These are phyloP conservation scores for Colletotrichum gloeosporioides DNA, from an alignment of 2,329 filamentous ascomycete species.

Conservation along the genomic window DNA sequence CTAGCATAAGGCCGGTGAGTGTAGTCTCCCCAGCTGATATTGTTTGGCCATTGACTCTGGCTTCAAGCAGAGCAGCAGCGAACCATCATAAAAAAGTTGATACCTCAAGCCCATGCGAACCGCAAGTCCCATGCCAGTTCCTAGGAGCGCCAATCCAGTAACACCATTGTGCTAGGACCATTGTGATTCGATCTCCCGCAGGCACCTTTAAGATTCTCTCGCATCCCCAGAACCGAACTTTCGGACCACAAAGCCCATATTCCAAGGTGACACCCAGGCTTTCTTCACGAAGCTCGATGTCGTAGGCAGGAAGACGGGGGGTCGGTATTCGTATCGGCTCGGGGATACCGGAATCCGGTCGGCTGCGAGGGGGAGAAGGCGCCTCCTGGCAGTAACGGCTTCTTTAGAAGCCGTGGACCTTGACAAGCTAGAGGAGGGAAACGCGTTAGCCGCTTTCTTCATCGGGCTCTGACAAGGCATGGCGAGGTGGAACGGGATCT, in stretches of 20 bases:
- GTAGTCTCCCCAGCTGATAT: background rate
- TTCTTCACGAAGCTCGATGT: background rate
- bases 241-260: background rate
- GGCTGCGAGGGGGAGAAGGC: conserved; percentile 26
- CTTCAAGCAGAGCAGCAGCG: background rate
- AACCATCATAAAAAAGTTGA: background rate
- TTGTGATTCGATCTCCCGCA: conserved; percentile 4
- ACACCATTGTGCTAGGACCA: background rate
- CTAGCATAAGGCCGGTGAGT: background rate
- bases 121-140: conserved; percentile 12
- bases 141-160: background rate
- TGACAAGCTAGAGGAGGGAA: conserved; percentile 16
- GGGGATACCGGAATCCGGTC: conserved; percentile 10
- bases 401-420: conserved; percentile 69
- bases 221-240: background rate
- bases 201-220: conserved; percentile 12
- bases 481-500: background rate
- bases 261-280: background rate
- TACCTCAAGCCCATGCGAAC: background rate
- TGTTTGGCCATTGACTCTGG: background rate
- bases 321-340: background rate
- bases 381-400: conserved; percentile 34
- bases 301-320: background rate
- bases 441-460: background rate
- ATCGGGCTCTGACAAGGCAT: background rate